Percentiles rank a stretch among this genome's conserved stretches.
Conservation (phyloP, 768 basidiomycete genomes). For the Serendipita vermifera region DNA sequence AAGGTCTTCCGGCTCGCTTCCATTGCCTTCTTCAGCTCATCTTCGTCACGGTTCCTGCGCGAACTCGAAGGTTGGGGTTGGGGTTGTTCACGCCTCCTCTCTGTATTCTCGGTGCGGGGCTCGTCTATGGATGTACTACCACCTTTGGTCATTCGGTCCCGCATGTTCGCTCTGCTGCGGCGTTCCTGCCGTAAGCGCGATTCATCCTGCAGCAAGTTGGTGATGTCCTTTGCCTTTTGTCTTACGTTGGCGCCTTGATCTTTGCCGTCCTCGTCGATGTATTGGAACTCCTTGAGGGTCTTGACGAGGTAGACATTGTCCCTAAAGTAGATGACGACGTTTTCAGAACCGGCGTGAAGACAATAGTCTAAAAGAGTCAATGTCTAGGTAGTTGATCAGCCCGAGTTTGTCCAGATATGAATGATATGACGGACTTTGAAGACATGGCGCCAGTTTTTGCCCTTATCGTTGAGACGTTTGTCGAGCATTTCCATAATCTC, state of each 20-base stretch:
- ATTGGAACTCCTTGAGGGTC: slow-evolving; percentile 98
- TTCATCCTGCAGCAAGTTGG: slow-evolving; percentile 81
- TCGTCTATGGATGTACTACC: slow-evolving; percentile 29
- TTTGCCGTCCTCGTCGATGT: slow-evolving; percentile 85
- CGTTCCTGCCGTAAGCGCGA: slow-evolving; percentile 75
- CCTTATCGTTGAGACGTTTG: slow-evolving; percentile 96
- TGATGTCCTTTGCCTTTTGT: slow-evolving; percentile 97
- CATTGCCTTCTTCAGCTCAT: slow-evolving; percentile 73
- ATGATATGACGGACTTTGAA: slow-evolving; percentile 58
- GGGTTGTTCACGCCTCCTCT: slow-evolving; percentile 35
- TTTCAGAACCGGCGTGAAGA: slow-evolving; percentile 92
- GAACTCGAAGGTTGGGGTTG: slow-evolving; percentile 22
- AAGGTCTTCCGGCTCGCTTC: slow-evolving; percentile 73
- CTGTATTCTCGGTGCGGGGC: slow-evolving; percentile 25
- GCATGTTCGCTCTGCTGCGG: slow-evolving; percentile 74
- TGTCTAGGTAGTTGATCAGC: slow-evolving; percentile 34
- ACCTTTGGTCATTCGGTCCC: slow-evolving; percentile 81
- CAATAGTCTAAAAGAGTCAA: slow-evolving; percentile 92
- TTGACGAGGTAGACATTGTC: slow-evolving; percentile 98
- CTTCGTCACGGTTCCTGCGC: slow-evolving; percentile 41
- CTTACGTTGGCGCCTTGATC: slow-evolving; percentile 98
- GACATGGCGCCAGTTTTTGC: slow-evolving; percentile 99
- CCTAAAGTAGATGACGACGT: slow-evolving; percentile 95
- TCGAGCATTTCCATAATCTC: slow-evolving; percentile 99
- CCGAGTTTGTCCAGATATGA: not conserved